Base-by-base conservation (phyloP, 2,329 filamentous ascomycete species). In the Neopestalotiopsis clavispora region DNA sequence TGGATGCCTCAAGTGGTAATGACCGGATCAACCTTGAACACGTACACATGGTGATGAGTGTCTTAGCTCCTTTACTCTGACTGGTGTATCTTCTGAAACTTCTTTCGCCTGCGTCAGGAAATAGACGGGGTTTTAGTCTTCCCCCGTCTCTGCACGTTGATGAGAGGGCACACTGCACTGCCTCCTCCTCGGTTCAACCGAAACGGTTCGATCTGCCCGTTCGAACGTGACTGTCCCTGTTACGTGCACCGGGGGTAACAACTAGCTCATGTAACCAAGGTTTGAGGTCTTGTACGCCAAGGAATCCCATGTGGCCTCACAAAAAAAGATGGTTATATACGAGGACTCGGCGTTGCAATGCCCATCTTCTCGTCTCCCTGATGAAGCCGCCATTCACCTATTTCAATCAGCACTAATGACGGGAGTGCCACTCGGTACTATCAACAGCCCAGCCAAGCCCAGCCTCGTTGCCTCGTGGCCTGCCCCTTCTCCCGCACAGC, bases 221-320 rank as follows among this genome's bases (percentile, higher is more conserved):
- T 28, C 32, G 59, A 7, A 17, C n/a, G 58, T 61, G 58, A 61
- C 58, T 20, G 59, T 62, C 59, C 59, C 59, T 62, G 59, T 62
- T 62, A 62, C 59, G 17, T 62, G 59, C 59, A 23, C 20, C 34
- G 59, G 34, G 28, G 59, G 59, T 62, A 62, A 62, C 59, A 20
- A 10, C 28, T 40, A 62, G 59, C 13, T 12, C 20, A 20, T 62
- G 59, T 62, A 32, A 62, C 59, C 59, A 20, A n/a, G 23, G 59
- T 40, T 38, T 62, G 14, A 62, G 23, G 23, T 28, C 30, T 14
- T 20, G 14, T 34, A 32, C 59, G 59, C 59, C 40, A 62, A 38
- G 1, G 28, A 59, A 34, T 30, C 30, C n/a, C 34, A 38, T 38
- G 34, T 38, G 34, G 34, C 34, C 34, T 38, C 34, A 28, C 10